Base-by-base conservation (phyloP, 2,329 filamentous ascomycete genomes). In the Balansia obtecta region DNA sequence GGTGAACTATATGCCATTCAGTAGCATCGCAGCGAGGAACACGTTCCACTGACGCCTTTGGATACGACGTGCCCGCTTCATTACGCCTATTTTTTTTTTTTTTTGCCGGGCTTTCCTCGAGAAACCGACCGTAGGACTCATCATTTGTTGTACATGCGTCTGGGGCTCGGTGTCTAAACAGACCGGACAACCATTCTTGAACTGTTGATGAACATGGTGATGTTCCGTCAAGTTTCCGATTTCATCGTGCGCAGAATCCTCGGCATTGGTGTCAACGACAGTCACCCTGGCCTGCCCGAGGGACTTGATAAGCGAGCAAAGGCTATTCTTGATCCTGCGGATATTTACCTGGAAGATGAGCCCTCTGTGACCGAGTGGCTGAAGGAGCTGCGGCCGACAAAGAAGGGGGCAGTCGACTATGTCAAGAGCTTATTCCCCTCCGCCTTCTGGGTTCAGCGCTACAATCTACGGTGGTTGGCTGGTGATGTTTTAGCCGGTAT, bases 401-500 rank as follows among this genome's bases (percentile, higher is more conserved):
- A 65, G 13, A 55, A 56, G 0, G 71, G 77, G 15, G 53, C 77
- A 9, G 44, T 61, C 12, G 55, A 65, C 7, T 89, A 88, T 58
- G 53, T 77, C 39, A 67, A 56, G 9, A 61, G 61, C 22, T 53
- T 74, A 1, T 86, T 89, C 58, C 85, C 85, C 0, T 86, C 85
- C 58, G 65, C 78, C 2, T 70, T 72, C 20, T 89, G 85, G 85
- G 82, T 88, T 50, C 63, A 67, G 20, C 73, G 80, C 50, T 91
- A 90, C 67, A 88, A 88, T 59, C 15, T 77, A 4, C 77, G 80
- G 64, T 90, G 86, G 86, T 67, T 89, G 9, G 60, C 76, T 13
- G 86, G 86, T 54, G 86, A 91, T 64, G 60, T 88, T 42, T 76
- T 88, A 54, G 86, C 86, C 50, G 86, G 84, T 71, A 74, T 49